These are phyloP conservation scores for Lentinus tigrinus DNA, from an alignment of 768 basidiomycete species.

Conservation along the genomic window DNA sequence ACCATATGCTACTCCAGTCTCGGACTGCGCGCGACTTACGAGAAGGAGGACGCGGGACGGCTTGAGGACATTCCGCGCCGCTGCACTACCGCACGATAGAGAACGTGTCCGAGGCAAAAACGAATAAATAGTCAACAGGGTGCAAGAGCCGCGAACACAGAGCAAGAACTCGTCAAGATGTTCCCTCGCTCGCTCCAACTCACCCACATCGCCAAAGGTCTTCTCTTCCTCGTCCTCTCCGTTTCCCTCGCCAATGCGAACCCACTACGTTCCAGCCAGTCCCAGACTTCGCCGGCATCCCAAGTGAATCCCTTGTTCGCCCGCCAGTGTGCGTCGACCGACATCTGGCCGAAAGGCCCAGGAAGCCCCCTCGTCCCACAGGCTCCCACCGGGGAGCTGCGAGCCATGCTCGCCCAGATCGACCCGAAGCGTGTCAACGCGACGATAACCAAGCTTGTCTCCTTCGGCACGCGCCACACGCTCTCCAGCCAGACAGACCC, in stretches of 20 bases:
- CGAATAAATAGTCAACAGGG: not conserved
- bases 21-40: not conserved
- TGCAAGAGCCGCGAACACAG: not conserved
- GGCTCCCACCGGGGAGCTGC: constrained; percentile 43
- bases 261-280: not conserved
- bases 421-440: constrained; percentile 43
- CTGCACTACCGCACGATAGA: not conserved
- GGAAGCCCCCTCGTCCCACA: constrained; percentile 43
- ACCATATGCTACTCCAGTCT: constrained; percentile 4
- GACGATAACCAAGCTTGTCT: constrained; percentile 51
- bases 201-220: not conserved
- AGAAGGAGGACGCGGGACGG: not conserved
- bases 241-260: constrained; percentile 4
- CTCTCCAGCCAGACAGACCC: constrained; percentile 54
- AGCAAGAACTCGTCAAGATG: not conserved
- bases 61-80: constrained; percentile 2
- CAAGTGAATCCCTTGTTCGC: constrained; percentile 9
- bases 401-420: constrained; percentile 44
- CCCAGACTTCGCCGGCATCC: constrained; percentile 1
- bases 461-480: constrained; percentile 55
- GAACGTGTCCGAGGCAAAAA: not conserved
- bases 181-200: constrained; percentile 1
- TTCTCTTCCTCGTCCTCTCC: constrained; percentile 13
- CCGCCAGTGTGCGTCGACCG: constrained; percentile 22
- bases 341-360: constrained; percentile 51